These are phyloP conservation scores for Globomyces sp. DNA, from an alignment of 371 early-diverging fungal genomes.

Conservation along the genomic window DNA sequence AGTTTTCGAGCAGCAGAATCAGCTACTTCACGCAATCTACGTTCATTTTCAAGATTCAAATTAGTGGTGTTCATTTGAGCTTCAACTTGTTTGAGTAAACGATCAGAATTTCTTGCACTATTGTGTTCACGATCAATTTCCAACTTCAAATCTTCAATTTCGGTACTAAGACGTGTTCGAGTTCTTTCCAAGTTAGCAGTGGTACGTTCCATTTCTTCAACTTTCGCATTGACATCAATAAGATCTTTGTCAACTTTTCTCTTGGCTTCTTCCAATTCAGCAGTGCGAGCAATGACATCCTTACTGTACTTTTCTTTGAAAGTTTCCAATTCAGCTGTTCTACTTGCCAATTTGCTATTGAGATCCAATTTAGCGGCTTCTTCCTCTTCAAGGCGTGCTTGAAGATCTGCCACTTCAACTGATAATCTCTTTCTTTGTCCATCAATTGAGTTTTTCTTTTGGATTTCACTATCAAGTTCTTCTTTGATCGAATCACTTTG, in stretches of 20 bases:
- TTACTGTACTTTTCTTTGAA: conserved; percentile 64
- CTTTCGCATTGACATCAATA: conserved; percentile 56
- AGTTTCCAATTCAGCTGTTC: conserved; percentile 66
- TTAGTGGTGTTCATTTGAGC: conserved; percentile 52
- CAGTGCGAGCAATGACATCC: conserved; percentile 53
- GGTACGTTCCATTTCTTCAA: conserved; percentile 58
- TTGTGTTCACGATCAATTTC: conserved; percentile 73
- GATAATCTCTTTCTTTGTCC: conserved; percentile 57
- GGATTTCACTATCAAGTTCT: conserved; percentile 50
- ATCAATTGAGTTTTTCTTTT: conserved; percentile 41
- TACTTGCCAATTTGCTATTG: conserved; percentile 53
- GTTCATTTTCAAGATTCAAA: conserved; percentile 58
- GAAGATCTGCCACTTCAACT: conserved; percentile 64
- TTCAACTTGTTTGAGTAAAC: conserved; percentile 58
- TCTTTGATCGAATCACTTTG: conserved; percentile 47
- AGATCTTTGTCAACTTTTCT: conserved; percentile 61
- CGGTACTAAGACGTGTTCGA: conserved; percentile 58
- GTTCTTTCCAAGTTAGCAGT: conserved; percentile 64
- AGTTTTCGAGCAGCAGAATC: conserved; percentile 60
- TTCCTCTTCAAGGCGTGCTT: conserved; percentile 66
- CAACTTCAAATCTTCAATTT: conserved; percentile 69
- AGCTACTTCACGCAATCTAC: conserved; percentile 62
- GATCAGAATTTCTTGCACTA: conserved; percentile 59
- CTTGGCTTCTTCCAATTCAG: conserved; percentile 65
- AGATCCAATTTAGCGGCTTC: conserved; percentile 56